Evolutionary conservation across 2,329 filamentous ascomycete species (phyloP), one percentile per base, ranked within the genome.

Genomic region (Trichoderma cornu-damae): DNA sequence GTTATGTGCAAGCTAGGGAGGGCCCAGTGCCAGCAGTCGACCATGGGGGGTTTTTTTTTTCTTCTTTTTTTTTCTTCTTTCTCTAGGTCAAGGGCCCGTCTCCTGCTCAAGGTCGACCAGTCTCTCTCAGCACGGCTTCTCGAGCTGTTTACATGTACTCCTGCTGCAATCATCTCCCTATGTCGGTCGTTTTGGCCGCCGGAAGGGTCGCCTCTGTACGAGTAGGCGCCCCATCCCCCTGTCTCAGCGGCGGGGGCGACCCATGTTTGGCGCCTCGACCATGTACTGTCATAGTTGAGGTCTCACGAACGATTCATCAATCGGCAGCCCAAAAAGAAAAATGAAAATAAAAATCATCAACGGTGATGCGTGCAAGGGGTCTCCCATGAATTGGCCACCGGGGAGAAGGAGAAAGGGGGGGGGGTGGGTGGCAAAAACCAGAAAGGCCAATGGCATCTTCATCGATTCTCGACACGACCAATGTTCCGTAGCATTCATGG

Each of bases 361-460:
- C 52, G 32, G 52, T 32, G 35, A 47, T 30, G 40, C n/a, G 52
- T 22, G 42, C 32, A 52, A 22, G 49, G 35, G 26, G 24, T 32
- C 26, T 35, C 34, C 52, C 22, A 12, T 48, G 34, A 35, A 42
- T 49, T 34, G 26, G 34, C 26, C 48, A 49, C 16, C 49, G 61
- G 30, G n/a, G n/a, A n/a, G n/a, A n/a, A n/a, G n/a, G n/a, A n/a
- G n/a, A n/a, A n/a, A n/a, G n/a, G n/a, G n/a, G n/a, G n/a, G n/a
- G 40, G 49, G 28, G 30, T 48, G 64, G n/a, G 67, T 68, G 67
- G 67, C 67, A 60, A 68, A 64, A 63, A 66, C 18, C n/a, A 22
- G n/a, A 61, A 60, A 61, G 22, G 16, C 51, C 63, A 61, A 58
- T 59, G 62, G 59, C 58, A 58, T 49, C 60, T 40, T 49, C 28